These are phyloP conservation scores for Agarophyton chilense DNA, from an alignment of 23 red algal species.

Conservation along the genomic window DNA sequence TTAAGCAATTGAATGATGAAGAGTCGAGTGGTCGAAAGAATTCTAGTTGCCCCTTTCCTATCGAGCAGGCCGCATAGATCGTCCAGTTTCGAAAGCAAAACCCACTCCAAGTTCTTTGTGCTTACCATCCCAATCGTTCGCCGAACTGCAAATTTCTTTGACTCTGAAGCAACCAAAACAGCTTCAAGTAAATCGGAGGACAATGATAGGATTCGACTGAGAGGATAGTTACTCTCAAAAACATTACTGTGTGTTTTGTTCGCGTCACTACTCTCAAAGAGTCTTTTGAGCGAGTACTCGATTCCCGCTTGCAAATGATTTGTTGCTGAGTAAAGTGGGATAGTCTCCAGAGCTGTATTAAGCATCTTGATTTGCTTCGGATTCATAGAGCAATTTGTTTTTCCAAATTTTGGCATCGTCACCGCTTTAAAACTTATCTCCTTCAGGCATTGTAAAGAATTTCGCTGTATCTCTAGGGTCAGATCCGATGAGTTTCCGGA, in stretches of 20 bases:
- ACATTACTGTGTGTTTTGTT: neutral
- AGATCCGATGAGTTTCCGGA: neutral
- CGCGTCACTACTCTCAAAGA: neutral
- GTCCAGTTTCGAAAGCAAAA: conserved; percentile 16
- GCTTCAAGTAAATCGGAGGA: conserved; percentile 10
- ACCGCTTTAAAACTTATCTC: conserved; percentile 22
- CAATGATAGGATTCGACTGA: conserved; percentile 9
- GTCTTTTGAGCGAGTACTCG: neutral
- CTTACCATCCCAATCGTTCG: conserved; percentile 35
- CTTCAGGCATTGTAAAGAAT: conserved; percentile 27
- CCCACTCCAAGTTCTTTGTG: conserved; percentile 1
- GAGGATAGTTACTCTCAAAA: conserved; percentile 26
- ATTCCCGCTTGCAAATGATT: neutral
- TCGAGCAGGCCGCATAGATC: conserved; percentile 8
- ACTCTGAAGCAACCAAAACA: conserved; percentile 2
- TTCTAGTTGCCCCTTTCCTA: neutral
- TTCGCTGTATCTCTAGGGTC: conserved; percentile 8
- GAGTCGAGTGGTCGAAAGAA: neutral
- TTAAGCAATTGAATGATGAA: conserved; percentile 3
- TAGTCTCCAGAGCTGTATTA: conserved; percentile 11
- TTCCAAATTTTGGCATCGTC: conserved; percentile 41
- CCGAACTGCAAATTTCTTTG: conserved; percentile 18
- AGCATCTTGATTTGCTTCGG: conserved; percentile 33
- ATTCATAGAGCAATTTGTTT: conserved; percentile 37
- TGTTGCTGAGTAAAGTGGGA: neutral